These are phyloP conservation scores for Schwanniomyces sp. DNA, from an alignment of 805 yeast genomes.

Conservation along the genomic window DNA sequence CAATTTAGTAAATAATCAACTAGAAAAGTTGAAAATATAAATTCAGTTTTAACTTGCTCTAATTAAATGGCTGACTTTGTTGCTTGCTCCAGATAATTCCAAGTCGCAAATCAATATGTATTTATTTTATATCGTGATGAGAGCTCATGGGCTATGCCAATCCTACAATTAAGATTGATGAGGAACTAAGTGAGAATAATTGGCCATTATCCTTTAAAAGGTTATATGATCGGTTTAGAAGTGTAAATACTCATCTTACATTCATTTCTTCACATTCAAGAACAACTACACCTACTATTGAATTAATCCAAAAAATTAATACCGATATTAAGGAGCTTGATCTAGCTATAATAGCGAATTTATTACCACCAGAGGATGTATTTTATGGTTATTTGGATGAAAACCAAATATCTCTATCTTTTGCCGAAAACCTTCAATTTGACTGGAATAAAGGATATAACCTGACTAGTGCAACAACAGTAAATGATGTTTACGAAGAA, in stretches of 20 bases:
- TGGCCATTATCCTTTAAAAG: constrained; percentile 11
- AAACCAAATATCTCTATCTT: constrained; percentile 52
- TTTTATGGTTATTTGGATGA: constrained; percentile 76
- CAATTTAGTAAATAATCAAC: not conserved
- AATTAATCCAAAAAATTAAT: constrained; percentile 30
- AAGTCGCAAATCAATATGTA: not conserved
- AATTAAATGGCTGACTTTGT: too few relatives aligned
- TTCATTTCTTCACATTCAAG: constrained; percentile 38
- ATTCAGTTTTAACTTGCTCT: too few relatives aligned
- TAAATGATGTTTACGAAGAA: constrained; percentile 56
- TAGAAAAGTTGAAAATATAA: not conserved
- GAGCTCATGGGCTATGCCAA: not conserved
- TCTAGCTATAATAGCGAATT: constrained; percentile 58
- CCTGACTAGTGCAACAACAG: constrained; percentile 26
- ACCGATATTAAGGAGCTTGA: constrained; percentile 45
- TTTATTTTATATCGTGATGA: not conserved
- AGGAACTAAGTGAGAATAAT: not conserved
- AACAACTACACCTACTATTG: constrained; percentile 29
- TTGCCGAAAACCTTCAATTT: constrained; percentile 43
- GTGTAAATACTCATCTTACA: constrained; percentile 39
- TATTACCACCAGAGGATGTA: constrained; percentile 68
- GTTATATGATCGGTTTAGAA: constrained; percentile 18
- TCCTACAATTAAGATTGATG: not conserved
- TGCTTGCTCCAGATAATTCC: not conserved
- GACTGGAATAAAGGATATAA: constrained; percentile 35